These are phyloP conservation scores for Collybia mongolica DNA, from an alignment of 768 basidiomycete species.

Conservation along the genomic window DNA sequence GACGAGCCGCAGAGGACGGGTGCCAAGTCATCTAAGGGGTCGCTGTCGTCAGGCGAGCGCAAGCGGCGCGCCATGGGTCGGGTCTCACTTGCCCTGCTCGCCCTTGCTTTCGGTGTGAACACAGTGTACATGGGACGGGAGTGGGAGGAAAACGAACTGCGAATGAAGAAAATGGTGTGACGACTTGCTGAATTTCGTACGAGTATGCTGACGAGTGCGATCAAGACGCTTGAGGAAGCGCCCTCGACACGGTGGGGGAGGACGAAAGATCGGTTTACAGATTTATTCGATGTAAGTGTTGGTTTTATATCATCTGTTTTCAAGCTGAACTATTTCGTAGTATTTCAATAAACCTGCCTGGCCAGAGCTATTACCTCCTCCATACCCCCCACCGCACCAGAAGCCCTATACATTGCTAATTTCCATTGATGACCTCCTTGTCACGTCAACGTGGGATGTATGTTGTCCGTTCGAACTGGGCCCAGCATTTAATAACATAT, in stretches of 20 bases:
- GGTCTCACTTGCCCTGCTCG: conserved; percentile 50
- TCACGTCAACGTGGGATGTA: conserved; percentile 95
- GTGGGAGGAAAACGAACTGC: conserved; percentile 75
- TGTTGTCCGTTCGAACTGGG: no score
- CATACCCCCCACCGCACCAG: conserved; percentile 76
- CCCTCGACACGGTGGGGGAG: conserved; percentile 64
- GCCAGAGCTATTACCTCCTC: conserved; percentile 88
- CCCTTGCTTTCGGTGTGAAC: conserved; percentile 54
- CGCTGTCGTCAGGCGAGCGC: conserved; percentile 77
- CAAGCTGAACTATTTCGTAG: conserved; percentile 34
- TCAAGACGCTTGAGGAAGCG: conserved; percentile 56
- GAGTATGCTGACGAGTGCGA: not conserved
- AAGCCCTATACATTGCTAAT: conserved; percentile 92
- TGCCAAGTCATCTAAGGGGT: conserved; percentile 75
- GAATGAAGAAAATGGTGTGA: conserved; percentile 60
- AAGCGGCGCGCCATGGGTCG: conserved; percentile 58
- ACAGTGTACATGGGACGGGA: conserved; percentile 72
- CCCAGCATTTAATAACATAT: not conserved
- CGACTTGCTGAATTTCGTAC: not conserved
- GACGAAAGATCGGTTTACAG: conserved; percentile 57
- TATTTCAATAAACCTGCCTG: conserved; percentile 93
- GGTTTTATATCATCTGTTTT: not conserved
- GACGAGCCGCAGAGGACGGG: conserved; percentile 58
- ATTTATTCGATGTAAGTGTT: conserved; percentile 67
- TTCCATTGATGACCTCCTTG: conserved; percentile 88